phyloP scores from a whole-genome alignment of 208 protist genomes.

The Naegleria gruberi region DNA sequence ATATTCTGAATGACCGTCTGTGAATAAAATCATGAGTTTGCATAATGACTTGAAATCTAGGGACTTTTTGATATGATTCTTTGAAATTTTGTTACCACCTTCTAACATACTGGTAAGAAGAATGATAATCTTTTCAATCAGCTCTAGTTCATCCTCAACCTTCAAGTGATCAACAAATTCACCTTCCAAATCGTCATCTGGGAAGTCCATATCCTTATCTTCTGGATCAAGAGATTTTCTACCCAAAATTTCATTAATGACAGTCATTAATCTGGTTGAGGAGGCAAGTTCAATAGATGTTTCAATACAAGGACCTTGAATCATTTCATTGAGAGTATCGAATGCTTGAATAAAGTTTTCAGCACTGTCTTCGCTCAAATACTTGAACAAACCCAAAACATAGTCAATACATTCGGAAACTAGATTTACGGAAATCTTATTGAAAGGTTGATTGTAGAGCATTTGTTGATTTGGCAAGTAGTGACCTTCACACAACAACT shows the following conservation, averaged over 20 bases:
- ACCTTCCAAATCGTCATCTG: not conserved
- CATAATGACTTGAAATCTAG: not conserved
- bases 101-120: not conserved
- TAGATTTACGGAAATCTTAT: slow-evolving; percentile 52
- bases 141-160: not conserved
- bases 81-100: not conserved
- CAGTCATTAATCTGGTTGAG: not conserved
- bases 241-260: not conserved
- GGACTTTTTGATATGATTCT: not conserved
- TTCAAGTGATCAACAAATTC: not conserved
- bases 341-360: not conserved
- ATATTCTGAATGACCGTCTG: not conserved
- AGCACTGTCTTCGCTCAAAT: not conserved
- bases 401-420: slow-evolving; percentile 34
- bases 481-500: slow-evolving; percentile 59
- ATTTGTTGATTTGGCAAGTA: slow-evolving; percentile 52
- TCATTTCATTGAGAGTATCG: not conserved
- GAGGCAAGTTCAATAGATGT: not conserved
- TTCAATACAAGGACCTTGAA: slow-evolving; percentile 7
- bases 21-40: not conserved
- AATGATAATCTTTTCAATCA: not conserved
- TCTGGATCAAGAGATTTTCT: not conserved
- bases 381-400: not conserved
- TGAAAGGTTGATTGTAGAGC: slow-evolving; percentile 52
- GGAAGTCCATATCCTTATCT: not conserved